Evolutionary conservation across 345 rosid species (phyloP).

Genomic region (Linum trigynum): DNA sequence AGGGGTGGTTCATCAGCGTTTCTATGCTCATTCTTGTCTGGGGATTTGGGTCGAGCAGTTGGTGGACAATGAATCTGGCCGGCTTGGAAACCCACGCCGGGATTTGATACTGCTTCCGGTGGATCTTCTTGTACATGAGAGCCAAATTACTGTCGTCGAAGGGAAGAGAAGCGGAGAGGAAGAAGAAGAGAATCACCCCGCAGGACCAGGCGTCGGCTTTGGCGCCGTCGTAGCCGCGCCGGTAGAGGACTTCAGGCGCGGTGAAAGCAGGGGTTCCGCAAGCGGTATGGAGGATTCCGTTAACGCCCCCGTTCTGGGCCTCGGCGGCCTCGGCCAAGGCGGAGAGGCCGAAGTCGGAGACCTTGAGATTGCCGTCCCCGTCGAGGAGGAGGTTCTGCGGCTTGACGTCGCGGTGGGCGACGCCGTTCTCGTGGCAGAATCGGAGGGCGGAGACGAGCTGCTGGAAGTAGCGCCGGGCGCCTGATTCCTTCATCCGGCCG

Average conservation of each 20-base stretch:
- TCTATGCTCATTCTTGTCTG: conserved; percentile 52
- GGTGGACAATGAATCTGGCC: conserved; percentile 38
- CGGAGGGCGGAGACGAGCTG: conserved; percentile 65
- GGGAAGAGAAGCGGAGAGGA: conserved; percentile 53
- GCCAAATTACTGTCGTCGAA: conserved; percentile 49
- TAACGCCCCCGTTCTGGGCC: neutral
- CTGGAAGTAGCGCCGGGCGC: conserved; percentile 59
- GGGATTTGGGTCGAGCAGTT: conserved; percentile 78
- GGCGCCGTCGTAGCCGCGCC: conserved; percentile 50
- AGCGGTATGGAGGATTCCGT: conserved; percentile 42
- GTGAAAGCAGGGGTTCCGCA: conserved; percentile 50
- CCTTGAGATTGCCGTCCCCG: conserved; percentile 47
- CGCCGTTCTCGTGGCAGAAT: conserved; percentile 76
- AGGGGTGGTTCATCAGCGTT: conserved; percentile 32
- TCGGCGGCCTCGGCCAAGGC: conserved; percentile 34
- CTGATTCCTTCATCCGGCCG: conserved; percentile 42
- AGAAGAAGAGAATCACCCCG: conserved; percentile 59
- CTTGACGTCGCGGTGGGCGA: conserved; percentile 84
- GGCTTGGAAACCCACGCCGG: conserved; percentile 45
- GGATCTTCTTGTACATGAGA: conserved; percentile 47
- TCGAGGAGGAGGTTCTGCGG: conserved; percentile 83
- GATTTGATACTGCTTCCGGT: conserved; percentile 42
- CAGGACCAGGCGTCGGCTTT: conserved; percentile 84
- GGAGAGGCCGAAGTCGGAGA: conserved; percentile 76
- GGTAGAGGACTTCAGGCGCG: conserved; percentile 59